Conservation (phyloP, 2,329 filamentous ascomycete genomes). For the Exutisphaerella laricina region DNA sequence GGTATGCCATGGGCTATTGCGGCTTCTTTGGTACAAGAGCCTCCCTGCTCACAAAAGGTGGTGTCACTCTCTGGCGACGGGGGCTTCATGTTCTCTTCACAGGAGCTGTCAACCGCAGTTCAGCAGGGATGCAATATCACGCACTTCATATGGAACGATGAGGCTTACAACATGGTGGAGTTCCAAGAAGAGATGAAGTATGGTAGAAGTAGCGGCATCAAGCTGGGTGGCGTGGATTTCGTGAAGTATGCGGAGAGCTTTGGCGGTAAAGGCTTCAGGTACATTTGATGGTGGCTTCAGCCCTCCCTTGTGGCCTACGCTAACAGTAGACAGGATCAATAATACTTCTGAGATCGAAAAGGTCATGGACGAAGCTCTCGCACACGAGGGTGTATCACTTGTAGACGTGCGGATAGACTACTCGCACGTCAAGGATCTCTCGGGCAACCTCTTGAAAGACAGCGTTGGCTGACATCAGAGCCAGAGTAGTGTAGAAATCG, state of each 20-base stretch:
- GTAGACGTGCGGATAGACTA: slow-evolving; percentile 48
- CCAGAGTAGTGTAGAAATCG: too few relatives aligned
- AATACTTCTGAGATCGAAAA: slow-evolving; percentile 38
- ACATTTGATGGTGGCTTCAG: background rate
- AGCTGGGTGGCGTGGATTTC: slow-evolving; percentile 45
- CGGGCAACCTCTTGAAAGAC: slow-evolving; percentile 37
- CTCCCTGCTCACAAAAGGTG: slow-evolving; percentile 42
- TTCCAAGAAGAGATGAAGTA: slow-evolving; percentile 50
- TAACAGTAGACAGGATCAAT: slow-evolving; percentile 27
- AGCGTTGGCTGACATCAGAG: slow-evolving; percentile 25
- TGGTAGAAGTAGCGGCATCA: slow-evolving; percentile 41
- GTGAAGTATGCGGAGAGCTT: slow-evolving; percentile 45
- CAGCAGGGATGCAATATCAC: slow-evolving; percentile 46
- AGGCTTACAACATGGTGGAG: slow-evolving; percentile 48
- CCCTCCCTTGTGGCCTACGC: background rate
- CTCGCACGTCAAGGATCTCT: slow-evolving; percentile 38
- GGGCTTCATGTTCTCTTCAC: slow-evolving; percentile 47
- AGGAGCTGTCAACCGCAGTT: slow-evolving; percentile 45
- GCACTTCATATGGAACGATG: slow-evolving; percentile 49
- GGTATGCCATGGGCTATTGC: slow-evolving; percentile 47
- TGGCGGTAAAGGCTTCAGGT: slow-evolving; percentile 40
- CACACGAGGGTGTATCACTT: slow-evolving; percentile 40
- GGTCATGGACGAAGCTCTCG: slow-evolving; percentile 43
- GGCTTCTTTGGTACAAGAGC: slow-evolving; percentile 40
- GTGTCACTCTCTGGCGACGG: slow-evolving; percentile 44